Conservation (phyloP, 257 asterid species). For the Echites panduratus region DNA sequence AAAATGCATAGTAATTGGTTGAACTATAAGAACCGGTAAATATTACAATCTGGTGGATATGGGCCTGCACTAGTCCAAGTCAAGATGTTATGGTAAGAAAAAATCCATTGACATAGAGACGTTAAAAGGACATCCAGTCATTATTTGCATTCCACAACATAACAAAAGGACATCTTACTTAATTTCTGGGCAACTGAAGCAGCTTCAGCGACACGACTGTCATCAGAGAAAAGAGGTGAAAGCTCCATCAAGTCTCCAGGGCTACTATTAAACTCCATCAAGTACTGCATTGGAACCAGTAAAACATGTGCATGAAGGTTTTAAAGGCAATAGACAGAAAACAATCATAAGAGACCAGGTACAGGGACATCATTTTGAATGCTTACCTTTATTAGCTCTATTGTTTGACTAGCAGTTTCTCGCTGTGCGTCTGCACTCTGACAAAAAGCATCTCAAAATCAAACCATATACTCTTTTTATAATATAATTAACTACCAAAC, state of each 20-base stretch:
- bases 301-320: constrained; percentile 11
- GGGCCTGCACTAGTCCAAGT: background rate
- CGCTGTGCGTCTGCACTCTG: constrained; percentile 99
- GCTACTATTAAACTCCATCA: constrained; percentile 97
- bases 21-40: background rate
- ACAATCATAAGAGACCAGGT: background rate
- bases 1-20: background rate
- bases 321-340: constrained; percentile 12
- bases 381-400: constrained; percentile 90
- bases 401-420: constrained; percentile 94
- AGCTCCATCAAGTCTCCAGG: constrained; percentile 98
- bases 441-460: constrained; percentile 16
- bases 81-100: background rate
- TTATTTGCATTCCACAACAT: background rate
- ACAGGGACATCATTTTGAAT: background rate
- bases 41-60: background rate
- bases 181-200: constrained; percentile 98
- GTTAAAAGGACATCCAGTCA: background rate
- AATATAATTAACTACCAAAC: background rate
- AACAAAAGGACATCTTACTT: constrained; percentile 49
- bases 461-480: background rate
- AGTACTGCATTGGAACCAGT: constrained; percentile 55
- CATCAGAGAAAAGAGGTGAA: constrained; percentile 94
- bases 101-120: background rate
- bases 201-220: constrained; percentile 98